A percentile compares a stretch with the other conserved stretches of the same genome.
These are phyloP conservation scores for Cystobasidium tubakii DNA, from an alignment of 768 basidiomycete species.

Conservation along the genomic window DNA sequence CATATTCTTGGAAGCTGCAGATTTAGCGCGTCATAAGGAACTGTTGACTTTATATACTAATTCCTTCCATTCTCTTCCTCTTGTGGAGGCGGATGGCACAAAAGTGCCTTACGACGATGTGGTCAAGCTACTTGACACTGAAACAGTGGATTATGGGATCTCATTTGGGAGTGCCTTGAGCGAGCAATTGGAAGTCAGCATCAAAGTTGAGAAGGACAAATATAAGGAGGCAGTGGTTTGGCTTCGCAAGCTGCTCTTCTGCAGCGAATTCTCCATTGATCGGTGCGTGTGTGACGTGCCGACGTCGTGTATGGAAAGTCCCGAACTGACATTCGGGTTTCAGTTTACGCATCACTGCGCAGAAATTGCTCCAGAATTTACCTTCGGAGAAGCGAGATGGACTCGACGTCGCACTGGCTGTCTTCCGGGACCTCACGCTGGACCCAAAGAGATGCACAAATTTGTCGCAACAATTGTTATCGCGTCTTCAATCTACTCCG, in stretches of 20 bases:
- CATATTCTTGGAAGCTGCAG: slow-evolving; percentile 68
- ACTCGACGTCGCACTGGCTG: slow-evolving; percentile 65
- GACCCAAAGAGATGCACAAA: slow-evolving; percentile 59
- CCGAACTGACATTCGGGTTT: neutral
- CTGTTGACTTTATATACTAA: slow-evolving; percentile 67
- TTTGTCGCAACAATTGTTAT: slow-evolving; percentile 56
- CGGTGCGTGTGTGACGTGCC: slow-evolving; percentile 53
- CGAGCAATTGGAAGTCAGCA: slow-evolving; percentile 66
- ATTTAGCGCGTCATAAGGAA: slow-evolving; percentile 63
- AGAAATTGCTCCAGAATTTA: slow-evolving; percentile 81
- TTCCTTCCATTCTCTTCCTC: slow-evolving; percentile 81
- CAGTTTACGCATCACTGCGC: slow-evolving; percentile 74
- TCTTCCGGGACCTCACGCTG: slow-evolving; percentile 64
- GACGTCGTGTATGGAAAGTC: neutral
- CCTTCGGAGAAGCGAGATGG: slow-evolving; percentile 90
- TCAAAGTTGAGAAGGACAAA: slow-evolving; percentile 74
- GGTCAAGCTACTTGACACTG: slow-evolving; percentile 78
- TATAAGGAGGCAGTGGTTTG: slow-evolving; percentile 80
- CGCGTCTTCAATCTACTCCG: slow-evolving; percentile 73
- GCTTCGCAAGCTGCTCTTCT: slow-evolving; percentile 74
- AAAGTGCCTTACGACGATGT: slow-evolving; percentile 78
- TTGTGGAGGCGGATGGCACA: slow-evolving; percentile 64
- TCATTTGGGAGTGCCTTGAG: slow-evolving; percentile 64
- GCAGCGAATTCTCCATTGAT: slow-evolving; percentile 69
- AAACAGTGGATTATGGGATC: slow-evolving; percentile 79